These are phyloP conservation scores for Dysphania ambrosioides DNA, from an alignment of 148 eudicot genomes.

Conservation along the genomic window DNA sequence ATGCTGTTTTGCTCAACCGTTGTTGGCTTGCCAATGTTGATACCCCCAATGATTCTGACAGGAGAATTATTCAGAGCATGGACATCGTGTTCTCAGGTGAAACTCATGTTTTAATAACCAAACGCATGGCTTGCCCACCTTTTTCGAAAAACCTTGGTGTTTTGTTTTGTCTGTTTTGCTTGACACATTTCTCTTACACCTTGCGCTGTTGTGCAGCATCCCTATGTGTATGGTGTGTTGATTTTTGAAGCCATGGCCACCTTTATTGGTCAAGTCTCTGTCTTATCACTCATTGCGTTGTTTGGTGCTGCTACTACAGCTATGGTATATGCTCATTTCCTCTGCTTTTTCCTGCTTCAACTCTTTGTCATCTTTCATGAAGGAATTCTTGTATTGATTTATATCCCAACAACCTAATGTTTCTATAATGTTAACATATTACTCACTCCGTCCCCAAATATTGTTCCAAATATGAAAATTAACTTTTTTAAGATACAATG, in stretches of 20 bases:
- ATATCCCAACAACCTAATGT: not conserved
- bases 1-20: slow-evolving; percentile 93
- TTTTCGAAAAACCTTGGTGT: not conserved
- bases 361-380: slow-evolving; percentile 11
- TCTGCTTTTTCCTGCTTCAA: not conserved
- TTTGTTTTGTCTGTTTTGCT: slow-evolving; percentile 9
- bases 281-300: slow-evolving; percentile 86
- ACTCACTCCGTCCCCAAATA: too few relatives aligned
- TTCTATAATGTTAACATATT: too few relatives aligned
- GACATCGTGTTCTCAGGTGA: slow-evolving; percentile 73
- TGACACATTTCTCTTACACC: slow-evolving; percentile 19
- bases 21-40: slow-evolving; percentile 89
- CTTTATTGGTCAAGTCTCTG: slow-evolving; percentile 93
- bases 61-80: slow-evolving; percentile 82
- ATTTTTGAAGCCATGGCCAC: slow-evolving; percentile 97
- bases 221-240: slow-evolving; percentile 84
- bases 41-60: slow-evolving; percentile 84
- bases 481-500: too few relatives aligned
- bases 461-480: too few relatives aligned
- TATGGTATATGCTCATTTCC: slow-evolving; percentile 49
- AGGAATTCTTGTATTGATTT: not conserved
- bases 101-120: not conserved
- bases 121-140: not conserved
- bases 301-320: slow-evolving; percentile 97
- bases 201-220: slow-evolving; percentile 69